phyloP scores from a whole-genome alignment of 148 eudicot genomes.

The Amaranthus hypochondriacus region DNA sequence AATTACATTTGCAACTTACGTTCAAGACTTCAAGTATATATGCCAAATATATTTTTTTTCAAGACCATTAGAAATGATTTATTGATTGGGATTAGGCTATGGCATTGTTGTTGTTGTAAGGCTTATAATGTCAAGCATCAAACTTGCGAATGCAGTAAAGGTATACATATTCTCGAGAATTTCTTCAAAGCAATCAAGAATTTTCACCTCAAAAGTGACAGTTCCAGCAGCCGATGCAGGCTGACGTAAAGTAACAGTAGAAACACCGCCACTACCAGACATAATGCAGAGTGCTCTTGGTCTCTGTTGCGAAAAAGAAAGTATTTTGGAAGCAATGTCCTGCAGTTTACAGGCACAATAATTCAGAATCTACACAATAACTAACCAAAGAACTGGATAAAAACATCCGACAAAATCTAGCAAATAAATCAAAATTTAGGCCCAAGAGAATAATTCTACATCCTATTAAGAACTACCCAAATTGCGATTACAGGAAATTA shows the following conservation, averaged over 20 bases:
- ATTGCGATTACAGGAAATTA: no score
- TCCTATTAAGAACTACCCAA: no score
- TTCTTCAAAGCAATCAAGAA: background rate
- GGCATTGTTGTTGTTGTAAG: no score
- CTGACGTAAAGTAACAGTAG: constrained; percentile 67
- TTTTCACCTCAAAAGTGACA: constrained; percentile 64
- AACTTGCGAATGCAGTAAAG: background rate
- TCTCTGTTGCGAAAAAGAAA: constrained; percentile 77
- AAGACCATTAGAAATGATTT: no score
- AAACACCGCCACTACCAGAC: constrained; percentile 82
- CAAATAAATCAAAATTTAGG: no score
- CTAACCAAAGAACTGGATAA: no score
- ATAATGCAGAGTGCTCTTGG: constrained; percentile 80
- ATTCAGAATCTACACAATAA: background rate
- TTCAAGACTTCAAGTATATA: no score
- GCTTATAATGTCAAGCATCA: no score
- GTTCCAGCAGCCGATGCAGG: constrained; percentile 48
- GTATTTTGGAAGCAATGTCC: constrained; percentile 77
- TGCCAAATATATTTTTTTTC: no score
- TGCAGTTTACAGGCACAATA: constrained; percentile 21
- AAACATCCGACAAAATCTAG: background rate
- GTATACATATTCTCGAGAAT: background rate
- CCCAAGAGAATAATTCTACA: no score
- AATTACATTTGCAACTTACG: no score
- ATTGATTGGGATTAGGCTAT: no score